Evolutionary conservation across 805 yeast species (phyloP).

Genomic region (Spathaspora gorwiae): DNA sequence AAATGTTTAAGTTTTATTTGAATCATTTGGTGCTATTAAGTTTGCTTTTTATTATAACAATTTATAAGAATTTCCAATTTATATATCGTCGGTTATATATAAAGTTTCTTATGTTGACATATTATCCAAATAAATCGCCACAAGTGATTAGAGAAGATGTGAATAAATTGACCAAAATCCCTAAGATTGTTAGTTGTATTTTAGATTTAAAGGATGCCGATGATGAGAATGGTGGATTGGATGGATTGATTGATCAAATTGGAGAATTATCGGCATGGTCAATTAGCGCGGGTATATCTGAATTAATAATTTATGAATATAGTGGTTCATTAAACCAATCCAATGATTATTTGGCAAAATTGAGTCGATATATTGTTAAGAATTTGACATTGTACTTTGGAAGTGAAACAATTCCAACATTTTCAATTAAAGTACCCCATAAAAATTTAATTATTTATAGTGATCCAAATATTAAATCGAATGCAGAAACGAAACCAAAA

Average conservation of each 20-base stretch:
- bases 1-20: conserved; percentile 13
- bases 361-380: conserved; percentile 52
- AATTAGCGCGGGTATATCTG: conserved; percentile 77
- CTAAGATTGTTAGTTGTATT: conserved; percentile 72
- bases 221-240: conserved; percentile 85
- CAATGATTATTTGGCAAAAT: conserved; percentile 34
- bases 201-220: conserved; percentile 67
- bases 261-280: conserved; percentile 85
- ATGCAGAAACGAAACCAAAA: conserved; percentile 21
- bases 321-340: conserved; percentile 59
- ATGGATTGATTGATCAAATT: conserved; percentile 71
- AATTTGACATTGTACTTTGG: conserved; percentile 74
- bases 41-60: conserved; percentile 53
- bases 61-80: conserved; percentile 49
- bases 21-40: conserved; percentile 48
- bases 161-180: conserved; percentile 65
- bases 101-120: conserved; percentile 56
- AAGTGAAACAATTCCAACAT: conserved; percentile 58
- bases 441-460: conserved; percentile 43
- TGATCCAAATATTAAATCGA: conserved; percentile 18
- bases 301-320: conserved; percentile 71
- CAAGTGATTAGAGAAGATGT: conserved; percentile 84
- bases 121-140: conserved; percentile 70
- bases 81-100: conserved; percentile 50
- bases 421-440: conserved; percentile 64